Conservation (phyloP, 106 monocot species). For the Iris macrosiphon region DNA sequence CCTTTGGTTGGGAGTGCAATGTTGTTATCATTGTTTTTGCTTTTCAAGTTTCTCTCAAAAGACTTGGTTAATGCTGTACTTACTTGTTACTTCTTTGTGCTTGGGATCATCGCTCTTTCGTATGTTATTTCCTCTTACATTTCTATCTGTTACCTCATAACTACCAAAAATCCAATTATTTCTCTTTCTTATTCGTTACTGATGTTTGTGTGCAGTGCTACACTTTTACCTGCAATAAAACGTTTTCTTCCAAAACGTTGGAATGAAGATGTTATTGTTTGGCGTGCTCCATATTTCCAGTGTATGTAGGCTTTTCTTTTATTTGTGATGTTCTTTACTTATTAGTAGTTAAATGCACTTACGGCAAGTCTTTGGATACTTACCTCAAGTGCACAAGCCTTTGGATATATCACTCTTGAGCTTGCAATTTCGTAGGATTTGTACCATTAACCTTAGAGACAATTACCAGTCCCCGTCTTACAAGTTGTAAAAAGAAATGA, state of each 20-base stretch:
- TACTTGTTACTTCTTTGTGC: constrained; percentile 93
- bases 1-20: constrained; percentile 96
- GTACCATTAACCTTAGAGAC: no score
- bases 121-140: constrained; percentile 18
- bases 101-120: constrained; percentile 88
- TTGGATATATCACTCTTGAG: no score
- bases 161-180: neutral
- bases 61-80: constrained; percentile 97
- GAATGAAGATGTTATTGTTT: constrained; percentile 72
- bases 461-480: no score
- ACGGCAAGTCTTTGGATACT: no score
- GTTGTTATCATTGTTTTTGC: constrained; percentile 85
- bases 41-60: constrained; percentile 95
- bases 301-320: constrained; percentile 39
- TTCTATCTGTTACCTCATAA: neutral
- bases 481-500: no score
- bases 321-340: neutral
- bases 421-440: no score
- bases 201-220: constrained; percentile 52
- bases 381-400: no score
- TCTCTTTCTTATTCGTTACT: neutral
- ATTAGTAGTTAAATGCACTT: no score
- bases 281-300: constrained; percentile 57
- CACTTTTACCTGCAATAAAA: constrained; percentile 75
- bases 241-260: constrained; percentile 75